Conservation (phyloP, 768 basidiomycete species). For the Amanita rimosa region DNA sequence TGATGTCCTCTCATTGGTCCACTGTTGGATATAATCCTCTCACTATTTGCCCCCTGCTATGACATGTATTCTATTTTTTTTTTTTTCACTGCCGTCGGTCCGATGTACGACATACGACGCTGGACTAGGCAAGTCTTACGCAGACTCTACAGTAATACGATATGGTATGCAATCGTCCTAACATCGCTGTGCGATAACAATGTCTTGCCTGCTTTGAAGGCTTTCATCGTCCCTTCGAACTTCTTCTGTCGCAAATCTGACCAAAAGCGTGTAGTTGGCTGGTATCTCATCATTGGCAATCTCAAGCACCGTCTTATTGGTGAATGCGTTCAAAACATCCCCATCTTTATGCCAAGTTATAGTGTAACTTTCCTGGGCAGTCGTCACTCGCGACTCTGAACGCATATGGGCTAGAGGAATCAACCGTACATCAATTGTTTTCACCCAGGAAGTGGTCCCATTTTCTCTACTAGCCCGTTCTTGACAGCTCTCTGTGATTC, state of each 20-base stretch:
- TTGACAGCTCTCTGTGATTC: slow-evolving; percentile 29
- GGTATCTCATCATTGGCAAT: slow-evolving; percentile 21
- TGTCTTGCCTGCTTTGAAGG: slow-evolving; percentile 10
- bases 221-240: slow-evolving; percentile 35
- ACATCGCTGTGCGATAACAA: slow-evolving; percentile 14
- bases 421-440: slow-evolving; percentile 34
- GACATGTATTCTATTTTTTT: slow-evolving; percentile 3
- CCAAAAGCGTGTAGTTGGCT: slow-evolving; percentile 34
- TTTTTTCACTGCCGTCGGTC: not conserved
- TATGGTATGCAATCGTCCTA: slow-evolving; percentile 4
- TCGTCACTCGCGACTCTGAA: slow-evolving; percentile 12
- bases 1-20: not conserved
- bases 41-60: slow-evolving; percentile 1
- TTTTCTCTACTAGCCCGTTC: not conserved
- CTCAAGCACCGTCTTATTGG: slow-evolving; percentile 40
- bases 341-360: slow-evolving; percentile 48
- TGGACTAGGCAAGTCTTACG: slow-evolving; percentile 5
- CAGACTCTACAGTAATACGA: slow-evolving; percentile 4
- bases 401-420: slow-evolving; percentile 53
- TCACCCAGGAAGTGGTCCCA: slow-evolving; percentile 11
- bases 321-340: slow-evolving; percentile 25
- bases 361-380: slow-evolving; percentile 28
- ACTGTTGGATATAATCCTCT: slow-evolving; percentile 1
- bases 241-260: slow-evolving; percentile 45
- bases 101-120: slow-evolving; percentile 4